Evolutionary conservation across 768 basidiomycete genomes (phyloP).

Genomic region (Boletus reticuloceps): DNA sequence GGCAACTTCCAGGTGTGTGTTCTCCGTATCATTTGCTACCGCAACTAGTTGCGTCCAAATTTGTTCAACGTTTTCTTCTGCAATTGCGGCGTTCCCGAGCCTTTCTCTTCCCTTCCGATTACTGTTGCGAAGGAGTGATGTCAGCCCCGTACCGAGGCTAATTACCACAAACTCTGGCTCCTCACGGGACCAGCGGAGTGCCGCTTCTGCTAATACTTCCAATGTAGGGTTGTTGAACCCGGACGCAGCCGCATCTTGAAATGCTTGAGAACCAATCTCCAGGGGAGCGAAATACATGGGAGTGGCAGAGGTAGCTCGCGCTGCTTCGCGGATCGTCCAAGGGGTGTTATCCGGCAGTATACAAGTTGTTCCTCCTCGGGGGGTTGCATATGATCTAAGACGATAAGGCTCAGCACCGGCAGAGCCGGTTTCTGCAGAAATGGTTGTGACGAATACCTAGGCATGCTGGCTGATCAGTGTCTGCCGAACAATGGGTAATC

Average conservation of each 20-base stretch:
- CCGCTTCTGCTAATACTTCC: neutral
- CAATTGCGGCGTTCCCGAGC: neutral
- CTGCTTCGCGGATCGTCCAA: neutral
- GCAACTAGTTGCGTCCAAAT: neutral
- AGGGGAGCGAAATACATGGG: neutral
- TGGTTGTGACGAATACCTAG: neutral
- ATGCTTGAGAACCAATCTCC: neutral
- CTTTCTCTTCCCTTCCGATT: neutral
- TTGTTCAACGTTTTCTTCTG: neutral
- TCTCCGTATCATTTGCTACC: neutral
- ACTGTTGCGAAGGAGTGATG: neutral
- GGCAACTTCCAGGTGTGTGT: neutral
- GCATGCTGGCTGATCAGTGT: neutral
- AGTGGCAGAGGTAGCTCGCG: neutral
- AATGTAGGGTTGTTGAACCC: neutral
- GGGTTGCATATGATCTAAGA: neutral
- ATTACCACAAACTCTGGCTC: neutral
- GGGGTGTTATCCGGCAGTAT: neutral
- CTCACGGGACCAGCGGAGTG: neutral
- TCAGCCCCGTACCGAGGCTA: neutral
- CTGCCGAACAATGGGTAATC: too few relatives aligned
- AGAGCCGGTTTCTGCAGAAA: neutral
- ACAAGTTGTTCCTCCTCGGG: neutral
- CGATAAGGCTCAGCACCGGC: neutral
- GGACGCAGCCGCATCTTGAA: neutral